Evolutionary conservation across 805 yeast genomes (phyloP).

Genomic region (Candida adriatica): DNA sequence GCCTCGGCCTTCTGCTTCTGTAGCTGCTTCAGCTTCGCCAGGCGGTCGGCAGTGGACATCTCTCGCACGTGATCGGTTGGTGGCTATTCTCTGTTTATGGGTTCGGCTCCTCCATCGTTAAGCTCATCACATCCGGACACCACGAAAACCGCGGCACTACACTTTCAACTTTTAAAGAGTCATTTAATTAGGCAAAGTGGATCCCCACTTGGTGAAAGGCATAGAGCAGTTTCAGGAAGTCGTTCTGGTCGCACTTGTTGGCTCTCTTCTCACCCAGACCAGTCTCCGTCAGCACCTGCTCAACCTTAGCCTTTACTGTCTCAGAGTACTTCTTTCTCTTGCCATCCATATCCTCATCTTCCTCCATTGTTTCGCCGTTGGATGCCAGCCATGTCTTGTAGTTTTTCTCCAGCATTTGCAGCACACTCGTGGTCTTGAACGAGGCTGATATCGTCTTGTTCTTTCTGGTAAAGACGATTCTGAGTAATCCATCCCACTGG

Average conservation of each 20-base stretch:
- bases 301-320: slow-evolving; percentile 61
- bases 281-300: slow-evolving; percentile 68
- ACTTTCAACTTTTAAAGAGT: neutral
- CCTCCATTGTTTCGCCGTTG: slow-evolving; percentile 33
- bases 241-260: slow-evolving; percentile 92
- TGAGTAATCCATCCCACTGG: slow-evolving; percentile 95
- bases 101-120: too few relatives aligned
- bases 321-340: slow-evolving; percentile 30
- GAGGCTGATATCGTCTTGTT: slow-evolving; percentile 92
- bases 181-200: slow-evolving; percentile 66
- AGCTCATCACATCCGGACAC: neutral
- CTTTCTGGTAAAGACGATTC: slow-evolving; percentile 89
- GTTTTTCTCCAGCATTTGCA: slow-evolving; percentile 80
- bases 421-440: slow-evolving; percentile 73
- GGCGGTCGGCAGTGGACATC: too few relatives aligned
- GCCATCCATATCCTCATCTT: slow-evolving; percentile 30
- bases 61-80: too few relatives aligned
- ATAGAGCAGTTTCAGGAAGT: slow-evolving; percentile 75
- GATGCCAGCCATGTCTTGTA: slow-evolving; percentile 69
- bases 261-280: slow-evolving; percentile 83
- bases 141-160: neutral
- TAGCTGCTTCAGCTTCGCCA: slow-evolving; percentile 23
- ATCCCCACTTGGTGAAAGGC: slow-evolving; percentile 97
- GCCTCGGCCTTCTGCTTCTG: slow-evolving; percentile 25
- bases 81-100: too few relatives aligned